phyloP scores from a whole-genome alignment of 257 asterid species.

The Primulina huaijiensis region DNA sequence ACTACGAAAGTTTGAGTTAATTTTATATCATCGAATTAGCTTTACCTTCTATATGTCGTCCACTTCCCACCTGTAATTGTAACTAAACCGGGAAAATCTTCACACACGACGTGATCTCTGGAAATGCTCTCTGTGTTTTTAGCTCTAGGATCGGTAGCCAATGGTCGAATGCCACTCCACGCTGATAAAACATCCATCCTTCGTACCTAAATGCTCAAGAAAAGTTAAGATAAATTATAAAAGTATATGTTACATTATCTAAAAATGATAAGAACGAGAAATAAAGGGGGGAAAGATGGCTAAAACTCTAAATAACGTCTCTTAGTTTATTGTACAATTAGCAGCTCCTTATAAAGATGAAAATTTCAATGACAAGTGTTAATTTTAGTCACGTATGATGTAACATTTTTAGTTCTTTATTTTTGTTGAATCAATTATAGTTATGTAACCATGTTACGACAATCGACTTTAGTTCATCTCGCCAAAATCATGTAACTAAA shows the following conservation, averaged over 20 bases:
- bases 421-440: no score
- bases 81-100: conserved; percentile 88
- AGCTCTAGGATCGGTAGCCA: conserved; percentile 92
- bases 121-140: conserved; percentile 89
- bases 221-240: conserved; percentile 21
- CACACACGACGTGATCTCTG: conserved; percentile 85
- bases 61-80: conserved; percentile 99
- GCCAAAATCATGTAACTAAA: no score
- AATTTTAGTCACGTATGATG: no score
- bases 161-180: conserved; percentile 98
- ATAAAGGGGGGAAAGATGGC: background rate
- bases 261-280: conserved; percentile 16
- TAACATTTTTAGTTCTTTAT: no score
- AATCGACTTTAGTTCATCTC: no score
- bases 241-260: background rate
- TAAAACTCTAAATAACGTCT: no score
- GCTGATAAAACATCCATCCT: conserved; percentile 92
- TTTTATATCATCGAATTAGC: conserved; percentile 1
- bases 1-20: background rate
- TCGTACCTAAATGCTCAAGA: conserved; percentile 56
- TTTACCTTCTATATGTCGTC: conserved; percentile 97
- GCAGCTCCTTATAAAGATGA: background rate
- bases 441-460: no score
- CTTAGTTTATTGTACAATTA: no score
- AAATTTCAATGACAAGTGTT: no score